Percentiles rank a stretch among this genome's conserved stretches.
Evolutionary conservation across 1,139 yeast species (phyloP).

Genomic region (Kluyveromyces sp.): DNA sequence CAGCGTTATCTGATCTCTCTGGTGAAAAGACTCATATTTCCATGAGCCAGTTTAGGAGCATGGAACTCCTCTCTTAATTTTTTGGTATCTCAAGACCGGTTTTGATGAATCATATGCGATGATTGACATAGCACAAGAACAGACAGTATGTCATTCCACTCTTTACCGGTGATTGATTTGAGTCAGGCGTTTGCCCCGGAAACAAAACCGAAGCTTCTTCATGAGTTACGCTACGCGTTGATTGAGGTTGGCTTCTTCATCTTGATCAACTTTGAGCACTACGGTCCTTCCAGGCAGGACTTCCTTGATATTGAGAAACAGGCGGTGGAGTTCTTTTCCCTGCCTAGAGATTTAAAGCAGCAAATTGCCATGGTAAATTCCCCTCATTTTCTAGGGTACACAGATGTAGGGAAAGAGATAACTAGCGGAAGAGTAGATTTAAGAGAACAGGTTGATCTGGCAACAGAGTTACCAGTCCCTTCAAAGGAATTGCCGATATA

Average conservation of each 20-base stretch:
- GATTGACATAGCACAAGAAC: not conserved
- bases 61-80: no score
- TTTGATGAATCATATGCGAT: no score
- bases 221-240: constrained; percentile 45
- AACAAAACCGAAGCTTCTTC: constrained; percentile 41
- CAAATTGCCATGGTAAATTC: constrained; percentile 54
- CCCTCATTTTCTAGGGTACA: constrained; percentile 64
- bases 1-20: no score
- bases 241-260: constrained; percentile 54
- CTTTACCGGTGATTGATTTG: constrained; percentile 27
- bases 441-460: constrained; percentile 65
- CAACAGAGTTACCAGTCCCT: constrained; percentile 51
- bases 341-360: constrained; percentile 47
- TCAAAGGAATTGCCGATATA: constrained; percentile 42
- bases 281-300: constrained; percentile 26
- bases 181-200: constrained; percentile 29
- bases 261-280: constrained; percentile 38
- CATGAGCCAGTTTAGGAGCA: no score
- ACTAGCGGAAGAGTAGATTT: constrained; percentile 55
- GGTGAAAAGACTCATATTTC: no score
- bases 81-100: no score
- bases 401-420: constrained; percentile 57
- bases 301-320: constrained; percentile 39
- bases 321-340: constrained; percentile 44
- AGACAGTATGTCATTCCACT: constrained; percentile 24